These are phyloP conservation scores for Penicillium sclerotiorum DNA, from an alignment of 2,329 filamentous ascomycete species.

Conservation along the genomic window DNA sequence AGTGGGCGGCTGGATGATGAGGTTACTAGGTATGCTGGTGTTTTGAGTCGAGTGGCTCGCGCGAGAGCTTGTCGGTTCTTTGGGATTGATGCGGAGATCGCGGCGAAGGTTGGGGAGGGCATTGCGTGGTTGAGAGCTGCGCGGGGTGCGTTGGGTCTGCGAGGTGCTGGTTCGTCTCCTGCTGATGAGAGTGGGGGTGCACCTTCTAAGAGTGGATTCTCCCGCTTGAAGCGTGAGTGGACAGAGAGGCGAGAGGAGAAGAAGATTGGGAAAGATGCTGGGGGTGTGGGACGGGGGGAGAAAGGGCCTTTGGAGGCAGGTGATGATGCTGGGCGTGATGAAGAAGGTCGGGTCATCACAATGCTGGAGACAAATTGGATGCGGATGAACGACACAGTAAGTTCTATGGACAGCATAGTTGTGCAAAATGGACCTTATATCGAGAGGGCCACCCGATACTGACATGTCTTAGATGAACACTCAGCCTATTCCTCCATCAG, in stretches of 20 bases:
- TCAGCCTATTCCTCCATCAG: conserved; percentile 71
- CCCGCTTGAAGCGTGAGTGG: conserved; percentile 71
- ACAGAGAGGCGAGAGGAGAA: conserved; percentile 77
- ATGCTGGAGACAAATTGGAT: conserved; percentile 88
- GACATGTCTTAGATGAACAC: conserved; percentile 67
- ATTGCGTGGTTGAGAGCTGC: conserved; percentile 86
- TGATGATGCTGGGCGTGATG: conserved; percentile 77
- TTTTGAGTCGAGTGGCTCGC: conserved; percentile 72
- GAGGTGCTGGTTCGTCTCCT: conserved; percentile 31
- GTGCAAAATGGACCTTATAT: too few species aligned
- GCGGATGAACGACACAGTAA: conserved; percentile 88
- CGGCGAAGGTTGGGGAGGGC: conserved; percentile 77
- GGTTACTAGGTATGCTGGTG: conserved; percentile 72
- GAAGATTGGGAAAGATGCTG: conserved; percentile 68
- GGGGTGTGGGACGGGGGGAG: conserved; percentile 31
- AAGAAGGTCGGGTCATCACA: conserved; percentile 82
- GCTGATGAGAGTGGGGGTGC: conserved; percentile 3
- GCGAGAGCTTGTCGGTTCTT: conserved; percentile 90
- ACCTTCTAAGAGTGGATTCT: conserved; percentile 33
- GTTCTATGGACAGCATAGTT: too few species aligned
- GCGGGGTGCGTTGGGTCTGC: conserved; percentile 71
- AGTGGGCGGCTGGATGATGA: conserved; percentile 58
- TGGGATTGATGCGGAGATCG: conserved; percentile 82
- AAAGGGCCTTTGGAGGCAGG: conserved; percentile 53
- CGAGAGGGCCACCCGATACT: too few species aligned